phyloP scores from a whole-genome alignment of 768 basidiomycete species.

The Lentinula lateritia region DNA sequence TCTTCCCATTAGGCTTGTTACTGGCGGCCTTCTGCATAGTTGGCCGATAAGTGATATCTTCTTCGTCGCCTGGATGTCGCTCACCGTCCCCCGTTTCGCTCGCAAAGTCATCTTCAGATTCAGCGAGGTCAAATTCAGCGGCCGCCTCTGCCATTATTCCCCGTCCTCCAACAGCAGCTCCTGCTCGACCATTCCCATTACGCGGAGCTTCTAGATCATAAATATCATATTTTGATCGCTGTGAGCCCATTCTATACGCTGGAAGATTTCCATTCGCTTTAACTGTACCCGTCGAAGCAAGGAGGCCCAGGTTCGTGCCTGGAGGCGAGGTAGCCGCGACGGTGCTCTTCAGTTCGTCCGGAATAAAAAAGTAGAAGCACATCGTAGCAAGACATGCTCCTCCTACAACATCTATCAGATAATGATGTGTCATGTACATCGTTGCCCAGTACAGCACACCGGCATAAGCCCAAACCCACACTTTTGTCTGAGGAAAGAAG shows the following conservation, averaged over 20 bases:
- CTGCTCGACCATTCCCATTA: conserved; percentile 8
- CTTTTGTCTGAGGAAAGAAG: conserved; percentile 78
- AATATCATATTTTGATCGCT: conserved; percentile 63
- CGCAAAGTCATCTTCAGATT: conserved; percentile 57
- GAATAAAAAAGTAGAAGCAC: conserved; percentile 86
- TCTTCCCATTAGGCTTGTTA: not conserved
- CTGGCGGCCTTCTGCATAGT: not conserved
- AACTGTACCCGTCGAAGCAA: not conserved
- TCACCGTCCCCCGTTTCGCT: conserved; percentile 59
- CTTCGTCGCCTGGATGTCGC: conserved; percentile 1
- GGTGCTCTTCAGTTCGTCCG: conserved; percentile 64
- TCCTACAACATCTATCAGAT: conserved; percentile 95
- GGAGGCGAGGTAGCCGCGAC: conserved; percentile 48
- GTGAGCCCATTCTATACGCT: conserved; percentile 13
- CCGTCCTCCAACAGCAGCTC: conserved; percentile 22
- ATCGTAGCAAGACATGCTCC: conserved; percentile 87
- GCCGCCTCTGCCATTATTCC: conserved; percentile 34
- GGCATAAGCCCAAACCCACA: conserved; percentile 77
- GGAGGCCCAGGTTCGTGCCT: conserved; percentile 15
- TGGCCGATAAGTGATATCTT: conserved; percentile 8
- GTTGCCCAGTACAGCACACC: conserved; percentile 93
- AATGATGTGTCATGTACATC: conserved; percentile 98
- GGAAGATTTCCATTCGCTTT: conserved; percentile 3
- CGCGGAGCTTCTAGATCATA: conserved; percentile 70
- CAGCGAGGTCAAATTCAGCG: conserved; percentile 55